Percentiles rank a stretch among this genome's conserved stretches.
Evolutionary conservation across 1,284 basidiomycete species (phyloP).

Genomic region (Trametes versicolor): DNA sequence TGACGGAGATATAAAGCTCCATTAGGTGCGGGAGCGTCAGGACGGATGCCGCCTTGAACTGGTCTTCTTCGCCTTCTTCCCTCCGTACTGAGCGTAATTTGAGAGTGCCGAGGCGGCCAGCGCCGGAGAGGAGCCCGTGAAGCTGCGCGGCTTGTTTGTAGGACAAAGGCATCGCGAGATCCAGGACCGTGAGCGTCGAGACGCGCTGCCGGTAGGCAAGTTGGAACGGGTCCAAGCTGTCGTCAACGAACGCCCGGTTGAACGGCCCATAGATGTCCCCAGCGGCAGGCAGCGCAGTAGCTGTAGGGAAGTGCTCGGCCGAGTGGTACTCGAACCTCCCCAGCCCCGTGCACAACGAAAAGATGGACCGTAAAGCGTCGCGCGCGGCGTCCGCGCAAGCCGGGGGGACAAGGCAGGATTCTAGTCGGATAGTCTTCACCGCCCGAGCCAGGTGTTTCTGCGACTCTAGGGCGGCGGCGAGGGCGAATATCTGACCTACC

Average conservation of each 20-base stretch:
- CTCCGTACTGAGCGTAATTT: slow-evolving; percentile 8
- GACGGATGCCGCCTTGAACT: not conserved
- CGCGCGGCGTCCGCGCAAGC: slow-evolving; percentile 19
- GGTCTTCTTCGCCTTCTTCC: not conserved
- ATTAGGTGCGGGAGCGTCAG: slow-evolving; percentile 2
- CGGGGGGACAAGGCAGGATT: slow-evolving; percentile 22
- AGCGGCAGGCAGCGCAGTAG: not conserved
- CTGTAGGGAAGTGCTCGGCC: slow-evolving; percentile 16
- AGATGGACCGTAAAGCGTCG: slow-evolving; percentile 17
- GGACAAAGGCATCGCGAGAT: slow-evolving; percentile 21
- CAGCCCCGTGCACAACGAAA: slow-evolving; percentile 18
- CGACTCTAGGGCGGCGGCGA: slow-evolving; percentile 10
- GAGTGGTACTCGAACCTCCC: slow-evolving; percentile 21
- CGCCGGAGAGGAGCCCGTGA: slow-evolving; percentile 17
- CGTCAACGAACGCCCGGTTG: slow-evolving; percentile 18
- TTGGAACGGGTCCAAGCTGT: slow-evolving; percentile 2
- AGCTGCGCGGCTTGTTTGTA: slow-evolving; percentile 3
- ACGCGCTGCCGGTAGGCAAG: slow-evolving; percentile 2
- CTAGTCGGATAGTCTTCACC: slow-evolving; percentile 24
- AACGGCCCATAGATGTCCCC: slow-evolving; percentile 10
- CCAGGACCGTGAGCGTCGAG: slow-evolving; percentile 20
- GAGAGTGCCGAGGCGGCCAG: slow-evolving; percentile 9
- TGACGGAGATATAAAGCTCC: slow-evolving; percentile 17
- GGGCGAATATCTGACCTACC: slow-evolving; percentile 28
- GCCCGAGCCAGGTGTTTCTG: not conserved